A percentile compares a stretch with the other conserved stretches of the same genome.
Conservation (phyloP, 345 rosid species). For the Brassica carinata region DNA sequence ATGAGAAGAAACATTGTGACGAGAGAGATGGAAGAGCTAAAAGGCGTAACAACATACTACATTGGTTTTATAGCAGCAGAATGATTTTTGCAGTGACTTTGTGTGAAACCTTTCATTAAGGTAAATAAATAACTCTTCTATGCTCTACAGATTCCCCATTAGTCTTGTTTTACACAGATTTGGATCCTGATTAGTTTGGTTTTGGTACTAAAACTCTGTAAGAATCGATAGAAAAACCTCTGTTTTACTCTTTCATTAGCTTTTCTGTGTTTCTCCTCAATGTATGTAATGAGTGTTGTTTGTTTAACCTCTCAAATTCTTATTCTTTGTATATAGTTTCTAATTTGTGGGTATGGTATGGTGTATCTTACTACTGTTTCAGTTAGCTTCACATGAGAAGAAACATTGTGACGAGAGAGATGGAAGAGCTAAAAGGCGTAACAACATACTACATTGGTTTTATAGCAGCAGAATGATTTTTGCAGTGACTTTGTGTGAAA, state of each 20-base stretch:
- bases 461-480: too few species aligned
- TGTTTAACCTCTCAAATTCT: too few species aligned
- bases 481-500: neutral
- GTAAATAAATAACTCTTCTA: neutral
- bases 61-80: too few species aligned
- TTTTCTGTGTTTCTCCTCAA: neutral
- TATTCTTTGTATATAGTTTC: neutral
- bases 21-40: neutral
- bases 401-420: neutral
- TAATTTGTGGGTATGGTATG: too few species aligned
- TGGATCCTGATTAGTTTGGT: too few species aligned
- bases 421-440: neutral
- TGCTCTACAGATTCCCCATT: neutral
- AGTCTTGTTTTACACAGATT: too few species aligned
- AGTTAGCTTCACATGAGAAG: neutral
- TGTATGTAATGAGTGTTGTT: too few species aligned
- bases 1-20: too few species aligned
- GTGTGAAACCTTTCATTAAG: neutral
- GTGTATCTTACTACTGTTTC: neutral
- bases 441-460: too few species aligned
- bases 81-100: neutral
- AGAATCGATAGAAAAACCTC: neutral
- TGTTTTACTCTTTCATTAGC: neutral
- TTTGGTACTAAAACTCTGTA: neutral
- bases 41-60: neutral